Conservation (phyloP, 2,329 filamentous ascomycete genomes). For the Aureobasidium pullulans region DNA sequence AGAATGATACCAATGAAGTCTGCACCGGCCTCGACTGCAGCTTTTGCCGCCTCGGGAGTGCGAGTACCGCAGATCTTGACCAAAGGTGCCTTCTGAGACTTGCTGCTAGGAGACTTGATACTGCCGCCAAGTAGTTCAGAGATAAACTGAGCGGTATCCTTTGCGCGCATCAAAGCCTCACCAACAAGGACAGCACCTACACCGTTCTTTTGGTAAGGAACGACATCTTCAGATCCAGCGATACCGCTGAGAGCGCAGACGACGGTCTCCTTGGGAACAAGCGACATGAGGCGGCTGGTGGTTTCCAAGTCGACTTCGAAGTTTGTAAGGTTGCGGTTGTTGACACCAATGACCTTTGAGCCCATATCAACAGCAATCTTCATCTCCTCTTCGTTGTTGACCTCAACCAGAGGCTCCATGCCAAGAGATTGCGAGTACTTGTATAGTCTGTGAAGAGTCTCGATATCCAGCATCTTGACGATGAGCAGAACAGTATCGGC, state of each 20-base stretch:
- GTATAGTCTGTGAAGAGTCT: conserved; percentile 70
- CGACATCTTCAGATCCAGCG: conserved; percentile 77
- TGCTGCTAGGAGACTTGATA: conserved; percentile 19
- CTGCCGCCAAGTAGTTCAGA: conserved; percentile 64
- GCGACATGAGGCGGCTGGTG: conserved; percentile 76
- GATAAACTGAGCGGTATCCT: conserved; percentile 77
- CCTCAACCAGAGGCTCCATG: conserved; percentile 97
- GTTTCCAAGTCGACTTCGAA: conserved; percentile 96
- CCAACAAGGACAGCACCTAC: conserved; percentile 91
- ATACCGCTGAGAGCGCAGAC: conserved; percentile 95
- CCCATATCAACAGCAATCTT: conserved; percentile 76
- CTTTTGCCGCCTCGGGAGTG: conserved; percentile 68
- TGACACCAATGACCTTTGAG: conserved; percentile 88
- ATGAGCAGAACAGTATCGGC: conserved; percentile 93
- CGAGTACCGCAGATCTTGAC: conserved; percentile 96
- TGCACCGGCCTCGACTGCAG: conserved; percentile 77
- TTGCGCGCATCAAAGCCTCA: conserved; percentile 89
- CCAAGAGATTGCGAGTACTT: conserved; percentile 81
- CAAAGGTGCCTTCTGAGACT: conserved; percentile 44
- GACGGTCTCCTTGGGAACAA: conserved; percentile 78
- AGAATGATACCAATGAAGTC: conserved; percentile 92
- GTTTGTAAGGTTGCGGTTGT: conserved; percentile 92
- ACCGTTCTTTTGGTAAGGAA: conserved; percentile 78
- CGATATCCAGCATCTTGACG: conserved; percentile 89
- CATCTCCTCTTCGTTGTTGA: conserved; percentile 94